These are phyloP conservation scores for Solanum pennellii DNA, from an alignment of 257 asterid genomes.

Conservation along the genomic window DNA sequence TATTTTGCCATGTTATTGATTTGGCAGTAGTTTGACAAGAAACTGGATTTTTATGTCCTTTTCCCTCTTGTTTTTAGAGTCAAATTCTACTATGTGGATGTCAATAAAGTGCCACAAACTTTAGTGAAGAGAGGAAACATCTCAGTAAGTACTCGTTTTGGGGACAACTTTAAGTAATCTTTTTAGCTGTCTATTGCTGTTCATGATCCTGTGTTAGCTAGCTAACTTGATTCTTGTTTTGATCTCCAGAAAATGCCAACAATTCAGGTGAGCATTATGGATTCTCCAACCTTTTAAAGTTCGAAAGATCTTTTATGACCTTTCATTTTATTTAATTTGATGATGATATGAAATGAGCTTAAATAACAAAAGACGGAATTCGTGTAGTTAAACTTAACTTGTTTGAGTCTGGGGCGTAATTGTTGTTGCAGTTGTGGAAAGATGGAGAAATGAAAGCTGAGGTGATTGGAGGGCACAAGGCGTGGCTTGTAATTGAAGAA, in stretches of 20 bases:
- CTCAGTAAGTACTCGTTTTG: conserved; percentile 36
- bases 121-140: conserved; percentile 79
- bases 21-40: not conserved
- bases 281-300: not conserved
- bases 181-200: not conserved
- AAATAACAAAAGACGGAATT: not conserved
- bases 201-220: not conserved
- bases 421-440: conserved; percentile 57
- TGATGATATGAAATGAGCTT: not conserved
- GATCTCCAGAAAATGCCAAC: conserved; percentile 90
- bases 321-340: not conserved
- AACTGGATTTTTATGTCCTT: not conserved
- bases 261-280: conserved; percentile 58
- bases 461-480: conserved; percentile 92
- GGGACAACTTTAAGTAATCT: not conserved
- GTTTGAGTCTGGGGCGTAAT: not conserved
- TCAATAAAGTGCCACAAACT: conserved; percentile 74
- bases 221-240: not conserved
- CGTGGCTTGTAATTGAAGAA: conserved; percentile 95
- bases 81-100: conserved; percentile 69
- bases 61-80: conserved; percentile 20
- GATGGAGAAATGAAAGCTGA: conserved; percentile 95
- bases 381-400: not conserved
- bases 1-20: not conserved
- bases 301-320: not conserved